Base-by-base conservation (phyloP, 2,329 filamentous ascomycete species). In the Berkeleyomyces rouxiae region DNA sequence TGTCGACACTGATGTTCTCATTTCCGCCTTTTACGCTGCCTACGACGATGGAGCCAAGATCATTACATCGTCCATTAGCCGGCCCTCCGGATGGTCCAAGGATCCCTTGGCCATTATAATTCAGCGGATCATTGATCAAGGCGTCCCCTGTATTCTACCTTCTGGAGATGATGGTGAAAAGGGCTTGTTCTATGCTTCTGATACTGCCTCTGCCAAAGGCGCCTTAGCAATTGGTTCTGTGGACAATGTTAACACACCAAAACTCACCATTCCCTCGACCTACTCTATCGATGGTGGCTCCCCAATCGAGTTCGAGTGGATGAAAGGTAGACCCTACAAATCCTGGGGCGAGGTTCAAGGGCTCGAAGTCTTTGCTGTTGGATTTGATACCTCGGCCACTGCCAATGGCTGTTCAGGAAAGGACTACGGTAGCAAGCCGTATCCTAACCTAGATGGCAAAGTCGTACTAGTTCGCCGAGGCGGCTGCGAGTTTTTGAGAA, bases 391-490 rank as follows among this genome's bases (percentile, higher is more conserved):
- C 11, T 73, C 74, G 1, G 73, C 78, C 39, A 66, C 72, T 0
- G 73, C 77, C 46, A 77, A 80, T 65, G 81, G 73, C 9, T 86
- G 84, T 68, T 68, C 74, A 1, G 70, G 78, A 6, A 76, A 78
- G 6, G 57, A 62, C 46, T 79, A 81, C 1, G 75, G 72, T 11
- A 73, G 75, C 64, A 82, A n/a, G 11, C 13, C 10, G 4, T 55
- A n/a, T 0, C 80, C 82, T 1, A 78, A 85, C 66, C 74, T 87
- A 13, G 78, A 78, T 53, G 73, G 74, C 33, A 74, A 79, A 59
- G 78, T 87, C 44, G 82, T 84, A 3, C 76, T 86, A 7, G 74
- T 86, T 46, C 79, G 80, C 57, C 78, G 82, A 33, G 82, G 82
- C 58, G 77, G 72, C 7, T 86, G 83, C 69, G 75, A 75, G 0